A percentile compares a stretch with the other conserved stretches of the same genome.
phyloP scores from a whole-genome alignment of 148 eudicot genomes.

The Dysphania ambrosioides region DNA sequence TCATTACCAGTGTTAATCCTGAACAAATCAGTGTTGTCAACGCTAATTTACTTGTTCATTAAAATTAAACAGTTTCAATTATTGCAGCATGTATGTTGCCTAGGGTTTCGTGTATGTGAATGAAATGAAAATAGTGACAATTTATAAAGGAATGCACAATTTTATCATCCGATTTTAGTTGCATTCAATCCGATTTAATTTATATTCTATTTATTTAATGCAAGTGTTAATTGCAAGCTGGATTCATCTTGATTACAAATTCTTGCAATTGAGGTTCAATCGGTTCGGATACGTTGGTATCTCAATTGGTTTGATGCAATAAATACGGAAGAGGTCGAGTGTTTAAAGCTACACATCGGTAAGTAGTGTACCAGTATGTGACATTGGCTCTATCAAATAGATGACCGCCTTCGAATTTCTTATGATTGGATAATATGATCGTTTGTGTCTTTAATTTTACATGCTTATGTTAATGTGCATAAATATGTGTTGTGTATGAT shows the following conservation, averaged over 20 bases:
- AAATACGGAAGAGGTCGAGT: neutral
- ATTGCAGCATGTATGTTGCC: slow-evolving; percentile 9
- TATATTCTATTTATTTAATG: too few relatives aligned
- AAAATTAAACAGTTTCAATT: slow-evolving; percentile 10
- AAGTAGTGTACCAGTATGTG: too few relatives aligned
- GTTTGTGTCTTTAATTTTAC: neutral
- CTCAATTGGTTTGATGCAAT: neutral
- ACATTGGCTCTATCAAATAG: too few relatives aligned
- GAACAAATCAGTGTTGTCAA: neutral
- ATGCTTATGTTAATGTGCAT: neutral
- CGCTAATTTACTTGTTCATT: slow-evolving; percentile 36
- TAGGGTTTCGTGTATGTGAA: neutral
- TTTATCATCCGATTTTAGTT: neutral
- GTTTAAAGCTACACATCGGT: neutral
- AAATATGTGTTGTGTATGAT: neutral
- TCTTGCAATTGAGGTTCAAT: neutral
- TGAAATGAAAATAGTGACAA: slow-evolving; percentile 17
- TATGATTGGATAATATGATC: too few relatives aligned
- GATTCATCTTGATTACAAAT: too few relatives aligned
- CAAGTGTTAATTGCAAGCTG: neutral
- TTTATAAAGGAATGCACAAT: too few relatives aligned
- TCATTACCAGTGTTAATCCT: slow-evolving; percentile 10
- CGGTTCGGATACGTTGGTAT: too few relatives aligned
- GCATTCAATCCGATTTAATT: neutral
- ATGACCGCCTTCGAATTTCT: too few relatives aligned